phyloP scores from a whole-genome alignment of 495 filamentous ascomycete species.

The Daldinia vernicosa region DNA sequence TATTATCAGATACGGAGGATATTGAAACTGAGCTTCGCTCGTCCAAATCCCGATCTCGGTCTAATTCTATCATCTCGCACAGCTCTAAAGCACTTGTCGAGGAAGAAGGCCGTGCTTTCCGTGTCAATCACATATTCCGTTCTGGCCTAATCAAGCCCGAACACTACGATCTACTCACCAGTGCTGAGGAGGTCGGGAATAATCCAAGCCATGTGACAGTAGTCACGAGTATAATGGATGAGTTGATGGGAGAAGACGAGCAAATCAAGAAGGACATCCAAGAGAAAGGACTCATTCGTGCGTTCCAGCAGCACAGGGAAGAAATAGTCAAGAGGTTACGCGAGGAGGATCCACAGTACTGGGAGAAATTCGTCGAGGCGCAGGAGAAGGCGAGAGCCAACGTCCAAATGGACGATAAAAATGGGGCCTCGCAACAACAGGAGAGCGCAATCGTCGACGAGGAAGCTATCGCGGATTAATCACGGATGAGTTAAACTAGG shows the following conservation, averaged over 20 bases:
- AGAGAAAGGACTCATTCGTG: conserved; percentile 63
- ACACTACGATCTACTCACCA: conserved; percentile 54
- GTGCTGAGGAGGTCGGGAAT: conserved; percentile 59
- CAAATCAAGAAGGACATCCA: conserved; percentile 64
- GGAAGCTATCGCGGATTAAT: conserved; percentile 46
- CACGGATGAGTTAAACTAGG: background rate
- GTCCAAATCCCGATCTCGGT: conserved; percentile 64
- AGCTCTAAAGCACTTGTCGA: conserved; percentile 79
- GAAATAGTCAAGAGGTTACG: conserved; percentile 61
- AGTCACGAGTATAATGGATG: conserved; percentile 70
- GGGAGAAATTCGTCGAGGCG: conserved; percentile 70
- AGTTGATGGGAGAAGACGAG: conserved; percentile 64
- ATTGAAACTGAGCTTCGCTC: conserved; percentile 48
- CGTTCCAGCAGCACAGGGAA: conserved; percentile 66
- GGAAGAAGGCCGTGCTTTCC: conserved; percentile 90
- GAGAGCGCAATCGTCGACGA: conserved; percentile 37
- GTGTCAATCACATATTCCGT: conserved; percentile 82
- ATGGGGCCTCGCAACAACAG: conserved; percentile 25
- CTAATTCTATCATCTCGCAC: conserved; percentile 80
- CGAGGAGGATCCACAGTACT: conserved; percentile 66
- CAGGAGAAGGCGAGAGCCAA: conserved; percentile 74
- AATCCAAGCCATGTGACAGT: conserved; percentile 63
- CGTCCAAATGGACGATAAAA: conserved; percentile 44
- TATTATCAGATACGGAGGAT: conserved; percentile 53
- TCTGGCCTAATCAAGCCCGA: conserved; percentile 62